phyloP scores from a whole-genome alignment of 805 yeast genomes.

The Candida boleticola region DNA sequence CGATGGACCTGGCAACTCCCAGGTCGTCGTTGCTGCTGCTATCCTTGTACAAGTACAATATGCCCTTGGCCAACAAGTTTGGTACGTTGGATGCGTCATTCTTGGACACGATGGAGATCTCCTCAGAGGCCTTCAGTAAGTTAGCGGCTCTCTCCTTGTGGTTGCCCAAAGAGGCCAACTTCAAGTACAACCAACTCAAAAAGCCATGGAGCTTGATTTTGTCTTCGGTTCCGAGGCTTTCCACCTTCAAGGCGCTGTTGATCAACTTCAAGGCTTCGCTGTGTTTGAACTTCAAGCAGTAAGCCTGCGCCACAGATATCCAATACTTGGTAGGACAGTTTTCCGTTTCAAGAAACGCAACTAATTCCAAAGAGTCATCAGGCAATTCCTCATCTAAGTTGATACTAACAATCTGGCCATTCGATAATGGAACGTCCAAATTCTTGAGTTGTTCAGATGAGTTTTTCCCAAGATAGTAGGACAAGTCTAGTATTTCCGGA shows the following conservation, averaged over 20 bases:
- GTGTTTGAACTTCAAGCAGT: conserved; percentile 57
- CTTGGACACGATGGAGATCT: conserved; percentile 18
- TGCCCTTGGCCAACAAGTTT: conserved; percentile 65
- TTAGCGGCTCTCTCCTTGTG: conserved; percentile 25
- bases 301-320: conserved; percentile 81
- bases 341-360: conserved; percentile 77
- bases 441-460: conserved; percentile 26
- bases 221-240: conserved; percentile 36
- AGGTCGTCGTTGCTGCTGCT: not conserved
- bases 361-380: conserved; percentile 83
- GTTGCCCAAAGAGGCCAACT: conserved; percentile 18
- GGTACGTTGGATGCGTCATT: conserved; percentile 23
- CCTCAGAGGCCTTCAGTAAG: conserved; percentile 21
- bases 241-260: conserved; percentile 47
- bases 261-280: conserved; percentile 66
- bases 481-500: conserved; percentile 13
- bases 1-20: conserved; percentile 63
- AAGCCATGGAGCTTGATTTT: conserved; percentile 56
- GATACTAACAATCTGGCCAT: conserved; percentile 79
- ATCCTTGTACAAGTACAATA: conserved; percentile 54
- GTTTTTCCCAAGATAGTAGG: conserved; percentile 35
- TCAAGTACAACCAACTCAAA: conserved; percentile 70
- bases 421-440: conserved; percentile 71
- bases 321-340: conserved; percentile 74
- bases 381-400: conserved; percentile 81